Evolutionary conservation across 164 flowering plant species (phyloP).

Genomic region (Kalanchoe fedtschenkoi): DNA sequence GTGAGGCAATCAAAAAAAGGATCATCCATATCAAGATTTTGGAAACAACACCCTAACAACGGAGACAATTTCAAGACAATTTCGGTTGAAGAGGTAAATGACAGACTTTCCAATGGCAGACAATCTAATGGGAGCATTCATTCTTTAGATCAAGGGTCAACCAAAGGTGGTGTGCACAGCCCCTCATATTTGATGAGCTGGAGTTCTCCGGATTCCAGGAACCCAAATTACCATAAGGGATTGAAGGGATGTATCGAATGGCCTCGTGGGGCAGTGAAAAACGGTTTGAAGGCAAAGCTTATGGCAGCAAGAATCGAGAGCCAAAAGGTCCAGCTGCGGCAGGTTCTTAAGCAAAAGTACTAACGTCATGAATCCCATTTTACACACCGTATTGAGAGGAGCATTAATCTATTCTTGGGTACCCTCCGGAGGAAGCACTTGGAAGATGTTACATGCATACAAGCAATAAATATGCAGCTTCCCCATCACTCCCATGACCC

Average conservation of each 20-base stretch:
- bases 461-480: too few species aligned
- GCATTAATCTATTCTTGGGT: too few species aligned
- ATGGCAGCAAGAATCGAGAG: constrained; percentile 81
- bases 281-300: constrained; percentile 72
- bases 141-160: constrained; percentile 53
- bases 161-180: constrained; percentile 38
- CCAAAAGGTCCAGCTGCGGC: constrained; percentile 84
- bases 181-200: constrained; percentile 43
- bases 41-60: constrained; percentile 49
- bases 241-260: constrained; percentile 92
- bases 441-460: too few species aligned
- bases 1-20: constrained; percentile 39
- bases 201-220: constrained; percentile 70
- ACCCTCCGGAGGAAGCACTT: too few species aligned
- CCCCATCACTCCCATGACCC: too few species aligned
- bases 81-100: constrained; percentile 46
- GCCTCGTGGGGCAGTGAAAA: constrained; percentile 64
- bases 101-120: constrained; percentile 57
- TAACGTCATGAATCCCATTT: too few species aligned
- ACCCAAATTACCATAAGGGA: constrained; percentile 48
- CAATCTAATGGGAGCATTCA: constrained; percentile 31
- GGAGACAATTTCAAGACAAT: constrained; percentile 56
- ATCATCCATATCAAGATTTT: constrained; percentile 65
- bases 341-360: constrained; percentile 87
- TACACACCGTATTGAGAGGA: too few species aligned